Evolutionary conservation across 352 stramenopile genomes (phyloP), one percentile per base, ranked within the genome.

Genomic region (Globisporangium takayamanum): DNA sequence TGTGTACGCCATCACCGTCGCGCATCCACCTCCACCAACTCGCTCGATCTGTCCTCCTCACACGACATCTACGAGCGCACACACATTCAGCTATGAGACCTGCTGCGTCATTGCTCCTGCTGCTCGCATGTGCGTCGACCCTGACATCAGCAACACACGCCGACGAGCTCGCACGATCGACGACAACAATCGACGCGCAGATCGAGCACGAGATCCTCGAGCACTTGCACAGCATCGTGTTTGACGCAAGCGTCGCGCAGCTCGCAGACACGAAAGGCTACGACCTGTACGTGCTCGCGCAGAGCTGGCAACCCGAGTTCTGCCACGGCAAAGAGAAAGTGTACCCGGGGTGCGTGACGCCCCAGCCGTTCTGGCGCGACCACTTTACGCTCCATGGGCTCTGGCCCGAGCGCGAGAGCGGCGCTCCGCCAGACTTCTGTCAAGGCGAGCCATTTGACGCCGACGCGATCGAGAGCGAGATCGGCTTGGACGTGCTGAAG

Each of bases 321-420:
- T 97, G 87, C 67, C 51, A 62, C 39, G 64, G 76, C 59, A 86
- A 91, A 22, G 58, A 72, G 48, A 39, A 55, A 26, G 36, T 78
- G 56, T 92, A 81, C 54, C 82, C 83, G 1, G 88, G 88, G 56
- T 97, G 88, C 73, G 55, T 59, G 0, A 47, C 36, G 1, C 89
- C 88, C 6, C 66, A 85, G 36, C 54, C 33, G 26, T 96, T 79
- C 61, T 97, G 89, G 89, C 69, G 72, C 50, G 73, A 79, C 39
- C 87, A 97, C 60, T 78, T 97, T 33, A 97, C 89, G 25, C 72
- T 97, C 46, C 89, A 97, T 67, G 89, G 89, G 0, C 70, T 97
- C 25, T 97, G 89, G 89, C 89, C 89, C 3, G 87, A 97, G 64
- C 69, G 76, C 39, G 63, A 80, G 22, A 54, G 68, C 11, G 82